phyloP scores from a whole-genome alignment of 2,329 filamentous ascomycete species.

The Pyrenochaeta sp. region DNA sequence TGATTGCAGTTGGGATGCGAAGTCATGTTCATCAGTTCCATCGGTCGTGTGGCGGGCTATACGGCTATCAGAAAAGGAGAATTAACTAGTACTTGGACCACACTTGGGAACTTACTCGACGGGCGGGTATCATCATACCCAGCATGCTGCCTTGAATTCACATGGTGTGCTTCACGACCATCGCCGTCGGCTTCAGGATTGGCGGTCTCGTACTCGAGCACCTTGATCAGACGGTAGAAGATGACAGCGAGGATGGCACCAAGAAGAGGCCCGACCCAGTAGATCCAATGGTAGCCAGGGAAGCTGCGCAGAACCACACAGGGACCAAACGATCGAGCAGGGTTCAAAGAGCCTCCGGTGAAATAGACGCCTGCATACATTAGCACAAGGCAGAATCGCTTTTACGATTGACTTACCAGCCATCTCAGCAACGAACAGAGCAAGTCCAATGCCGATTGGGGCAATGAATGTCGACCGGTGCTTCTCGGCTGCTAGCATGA shows the following conservation, averaged over 20 bases:
- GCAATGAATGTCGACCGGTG: constrained; percentile 52
- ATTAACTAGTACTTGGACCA: background rate
- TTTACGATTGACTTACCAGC: constrained; percentile 38
- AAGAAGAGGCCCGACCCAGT: constrained; percentile 59
- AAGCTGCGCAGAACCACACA: constrained; percentile 55
- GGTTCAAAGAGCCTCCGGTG: constrained; percentile 59
- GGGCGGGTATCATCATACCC: constrained; percentile 7
- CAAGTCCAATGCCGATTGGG: constrained; percentile 54
- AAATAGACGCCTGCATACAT: constrained; percentile 53
- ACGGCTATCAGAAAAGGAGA: constrained; percentile 18
- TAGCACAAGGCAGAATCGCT: constrained; percentile 1
- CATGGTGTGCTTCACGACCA: constrained; percentile 46
- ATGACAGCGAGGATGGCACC: constrained; percentile 56
- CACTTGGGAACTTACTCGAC: constrained; percentile 19
- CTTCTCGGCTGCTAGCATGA: constrained; percentile 55
- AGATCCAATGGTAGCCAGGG: constrained; percentile 60
- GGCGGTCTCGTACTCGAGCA: constrained; percentile 60
- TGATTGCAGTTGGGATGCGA: constrained; percentile 20
- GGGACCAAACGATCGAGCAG: constrained; percentile 59
- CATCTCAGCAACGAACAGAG: constrained; percentile 58
- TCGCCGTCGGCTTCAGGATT: constrained; percentile 59
- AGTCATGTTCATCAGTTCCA: constrained; percentile 40
- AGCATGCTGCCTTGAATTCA: constrained; percentile 21
- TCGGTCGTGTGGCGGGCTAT: constrained; percentile 35
- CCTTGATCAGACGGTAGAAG: constrained; percentile 61